phyloP scores from a whole-genome alignment of 768 basidiomycete genomes.

The Russula sp. region DNA sequence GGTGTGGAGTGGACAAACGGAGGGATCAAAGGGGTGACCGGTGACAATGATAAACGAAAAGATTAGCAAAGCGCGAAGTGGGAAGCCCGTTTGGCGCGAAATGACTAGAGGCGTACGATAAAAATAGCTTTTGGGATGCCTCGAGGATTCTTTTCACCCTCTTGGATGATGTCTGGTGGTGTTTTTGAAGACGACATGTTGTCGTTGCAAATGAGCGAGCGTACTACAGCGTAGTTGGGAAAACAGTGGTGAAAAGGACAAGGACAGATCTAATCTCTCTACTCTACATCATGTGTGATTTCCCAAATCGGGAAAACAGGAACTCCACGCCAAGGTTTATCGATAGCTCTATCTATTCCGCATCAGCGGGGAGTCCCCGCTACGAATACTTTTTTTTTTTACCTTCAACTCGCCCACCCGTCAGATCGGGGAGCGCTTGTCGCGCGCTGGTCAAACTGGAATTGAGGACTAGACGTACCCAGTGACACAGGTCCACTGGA shows the following conservation, averaged over 20 bases:
- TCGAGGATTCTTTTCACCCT: constrained; percentile 67
- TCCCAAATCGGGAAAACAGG: constrained; percentile 1
- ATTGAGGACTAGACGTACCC: too few relatives aligned
- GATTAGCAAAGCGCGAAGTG: neutral
- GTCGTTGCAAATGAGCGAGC: neutral
- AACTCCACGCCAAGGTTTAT: too few relatives aligned
- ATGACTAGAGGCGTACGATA: constrained; percentile 54
- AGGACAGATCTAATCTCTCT: constrained; percentile 16
- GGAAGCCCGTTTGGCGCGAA: constrained; percentile 7
- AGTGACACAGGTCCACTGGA: too few relatives aligned
- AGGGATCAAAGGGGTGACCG: neutral
- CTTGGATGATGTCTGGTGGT: constrained; percentile 34
- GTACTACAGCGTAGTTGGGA: too few relatives aligned
- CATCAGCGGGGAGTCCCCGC: too few relatives aligned
- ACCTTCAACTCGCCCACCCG: too few relatives aligned
- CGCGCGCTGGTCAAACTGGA: too few relatives aligned
- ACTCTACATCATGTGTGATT: neutral
- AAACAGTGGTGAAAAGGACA: neutral
- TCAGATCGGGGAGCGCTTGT: too few relatives aligned
- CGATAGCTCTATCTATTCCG: too few relatives aligned
- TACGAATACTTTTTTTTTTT: too few relatives aligned
- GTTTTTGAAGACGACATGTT: constrained; percentile 28
- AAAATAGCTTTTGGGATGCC: constrained; percentile 97
- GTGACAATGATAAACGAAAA: neutral
- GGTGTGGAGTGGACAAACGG: neutral